phyloP scores from a whole-genome alignment of 306 rosid species.

The Quercus ilex region DNA sequence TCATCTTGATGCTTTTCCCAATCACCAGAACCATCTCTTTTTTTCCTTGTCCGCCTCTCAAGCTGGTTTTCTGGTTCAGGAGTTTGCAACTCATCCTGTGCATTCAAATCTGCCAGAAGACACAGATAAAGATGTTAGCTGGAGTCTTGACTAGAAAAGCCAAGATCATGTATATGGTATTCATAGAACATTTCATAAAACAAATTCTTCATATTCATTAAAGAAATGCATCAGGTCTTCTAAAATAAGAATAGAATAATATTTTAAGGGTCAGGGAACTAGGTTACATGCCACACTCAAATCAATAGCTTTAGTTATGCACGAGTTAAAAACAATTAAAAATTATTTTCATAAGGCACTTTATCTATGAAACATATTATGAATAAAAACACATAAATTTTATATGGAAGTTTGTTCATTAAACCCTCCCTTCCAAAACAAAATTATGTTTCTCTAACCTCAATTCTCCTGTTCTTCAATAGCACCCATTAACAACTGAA shows the following conservation, averaged over 20 bases:
- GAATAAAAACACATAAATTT: not conserved
- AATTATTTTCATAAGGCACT: not conserved
- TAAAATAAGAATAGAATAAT: not conserved
- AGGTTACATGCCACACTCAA: not conserved
- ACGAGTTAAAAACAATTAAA: not conserved
- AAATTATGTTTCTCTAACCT: too few species aligned
- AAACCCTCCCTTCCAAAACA: not conserved
- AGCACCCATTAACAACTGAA: not conserved
- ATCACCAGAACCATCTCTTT: slow-evolving; percentile 62
- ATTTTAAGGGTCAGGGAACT: not conserved
- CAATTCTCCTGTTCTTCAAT: not conserved
- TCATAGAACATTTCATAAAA: not conserved
- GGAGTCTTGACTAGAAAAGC: slow-evolving; percentile 2
- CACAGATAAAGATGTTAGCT: slow-evolving; percentile 23
- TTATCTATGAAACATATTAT: not conserved
- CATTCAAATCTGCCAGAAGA: slow-evolving; percentile 49
- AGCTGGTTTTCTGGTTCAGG: slow-evolving; percentile 67
- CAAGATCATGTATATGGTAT: not conserved
- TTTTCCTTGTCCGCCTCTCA: slow-evolving; percentile 66
- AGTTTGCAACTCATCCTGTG: slow-evolving; percentile 54
- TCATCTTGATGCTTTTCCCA: slow-evolving; percentile 64
- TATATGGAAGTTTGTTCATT: not conserved
- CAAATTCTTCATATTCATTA: not conserved
- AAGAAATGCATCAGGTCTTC: not conserved
- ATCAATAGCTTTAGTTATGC: not conserved